A percentile compares a stretch with the other conserved stretches of the same genome.
Evolutionary conservation across 768 basidiomycete species (phyloP).

Genomic region (Boletus rex-veris): DNA sequence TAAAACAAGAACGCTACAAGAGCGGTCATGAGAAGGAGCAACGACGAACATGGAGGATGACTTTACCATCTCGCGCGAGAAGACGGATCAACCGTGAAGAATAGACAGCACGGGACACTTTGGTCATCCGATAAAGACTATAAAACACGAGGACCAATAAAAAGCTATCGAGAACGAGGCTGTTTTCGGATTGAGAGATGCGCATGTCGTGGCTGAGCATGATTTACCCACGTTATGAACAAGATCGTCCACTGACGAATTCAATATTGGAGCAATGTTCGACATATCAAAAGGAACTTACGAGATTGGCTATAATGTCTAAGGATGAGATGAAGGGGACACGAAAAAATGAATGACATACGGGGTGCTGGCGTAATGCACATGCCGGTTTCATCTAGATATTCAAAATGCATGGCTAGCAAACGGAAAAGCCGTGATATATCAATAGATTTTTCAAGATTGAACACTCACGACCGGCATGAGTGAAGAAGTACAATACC

Average conservation of each 20-base stretch:
- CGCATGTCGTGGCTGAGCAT: background rate
- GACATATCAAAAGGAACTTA: slow-evolving; percentile 4
- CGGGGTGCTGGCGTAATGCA: slow-evolving; percentile 5
- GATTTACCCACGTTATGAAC: slow-evolving; percentile 11
- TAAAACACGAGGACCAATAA: slow-evolving; percentile 1
- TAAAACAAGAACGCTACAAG: slow-evolving; percentile 17
- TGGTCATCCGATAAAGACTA: slow-evolving; percentile 2
- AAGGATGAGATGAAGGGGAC: background rate
- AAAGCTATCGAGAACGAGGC: slow-evolving; percentile 16
- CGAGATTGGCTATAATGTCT: background rate
- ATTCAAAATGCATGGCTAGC: background rate
- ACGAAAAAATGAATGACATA: slow-evolving; percentile 4
- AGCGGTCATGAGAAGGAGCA: background rate
- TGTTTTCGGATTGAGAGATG: background rate
- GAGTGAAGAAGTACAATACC: background rate
- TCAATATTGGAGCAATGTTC: background rate
- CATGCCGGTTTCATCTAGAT: slow-evolving; percentile 12
- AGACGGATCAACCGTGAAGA: slow-evolving; percentile 6
- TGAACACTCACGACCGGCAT: background rate
- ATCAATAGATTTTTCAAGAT: background rate
- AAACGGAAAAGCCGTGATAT: background rate
- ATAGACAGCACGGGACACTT: background rate
- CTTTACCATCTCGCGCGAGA: slow-evolving; percentile 27
- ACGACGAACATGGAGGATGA: background rate
- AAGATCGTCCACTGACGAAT: slow-evolving; percentile 15